A percentile compares a stretch with the other conserved stretches of the same genome.
phyloP scores from a whole-genome alignment of 345 rosid genomes.

The Eucalyptus curtisii region DNA sequence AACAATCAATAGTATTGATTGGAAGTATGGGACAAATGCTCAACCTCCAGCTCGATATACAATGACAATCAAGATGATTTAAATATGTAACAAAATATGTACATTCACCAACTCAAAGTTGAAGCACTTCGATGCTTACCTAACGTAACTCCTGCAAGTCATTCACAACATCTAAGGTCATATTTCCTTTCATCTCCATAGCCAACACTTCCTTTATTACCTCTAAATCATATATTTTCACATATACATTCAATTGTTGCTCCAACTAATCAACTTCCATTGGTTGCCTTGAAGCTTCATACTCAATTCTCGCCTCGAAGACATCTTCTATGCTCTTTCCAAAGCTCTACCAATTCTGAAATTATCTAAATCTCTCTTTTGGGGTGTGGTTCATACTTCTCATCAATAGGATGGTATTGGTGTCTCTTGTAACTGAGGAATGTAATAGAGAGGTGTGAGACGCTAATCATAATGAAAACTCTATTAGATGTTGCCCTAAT shows the following conservation, averaged over 20 bases:
- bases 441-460: too few species aligned
- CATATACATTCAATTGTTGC: neutral
- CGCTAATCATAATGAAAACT: too few species aligned
- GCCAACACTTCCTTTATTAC: neutral
- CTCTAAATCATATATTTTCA: neutral
- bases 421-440: too few species aligned
- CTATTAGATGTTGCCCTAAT: too few species aligned
- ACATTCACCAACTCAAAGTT: neutral
- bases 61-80: neutral
- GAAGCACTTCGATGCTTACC: neutral
- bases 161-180: neutral
- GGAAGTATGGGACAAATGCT: too few species aligned
- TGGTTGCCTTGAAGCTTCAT: neutral
- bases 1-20: too few species aligned
- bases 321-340: neutral
- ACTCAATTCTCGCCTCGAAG: neutral
- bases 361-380: neutral
- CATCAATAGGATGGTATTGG: too few species aligned
- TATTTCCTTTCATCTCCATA: neutral
- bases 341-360: neutral
- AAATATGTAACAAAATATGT: neutral
- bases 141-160: neutral
- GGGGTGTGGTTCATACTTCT: too few species aligned
- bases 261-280: neutral
- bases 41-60: fast-evolving